Base-by-base conservation (phyloP, 148 eudicot species). In the Cornus controversa region DNA sequence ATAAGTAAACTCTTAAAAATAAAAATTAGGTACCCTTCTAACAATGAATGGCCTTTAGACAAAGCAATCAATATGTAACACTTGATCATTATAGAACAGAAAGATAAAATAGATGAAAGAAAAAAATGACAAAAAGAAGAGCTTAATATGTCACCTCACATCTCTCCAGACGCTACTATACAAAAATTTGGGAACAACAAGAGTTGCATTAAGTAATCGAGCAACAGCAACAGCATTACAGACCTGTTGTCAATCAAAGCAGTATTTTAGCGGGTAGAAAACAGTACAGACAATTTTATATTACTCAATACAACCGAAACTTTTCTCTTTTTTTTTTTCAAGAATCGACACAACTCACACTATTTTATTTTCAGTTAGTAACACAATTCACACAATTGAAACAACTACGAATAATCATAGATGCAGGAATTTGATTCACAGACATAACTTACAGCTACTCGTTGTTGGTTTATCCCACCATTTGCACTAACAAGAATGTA, bases 401-500 rank as follows among this genome's bases (percentile, higher is more conserved):
- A 50, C 18, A 11, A 40, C 45, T 50, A 15, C 4, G 4, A 50
- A 50, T 50, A 50, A 50, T 50, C 34, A 20, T 20, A 31, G 36
- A 70, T 20, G n/a, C 36, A 47, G 25, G 79, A 80, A 70, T 42
- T 36, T 26, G 27, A 76, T 28, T 40, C 29, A 63, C 22, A 69
- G 68, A 69, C 28, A 80, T 37, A 79, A 86, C 92, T 87, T 87
- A 96, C 99, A 76, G 99, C 99, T 68, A 96, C 98, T 86, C 98
- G 88, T 90, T 96, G 99, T 88, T 96, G 99, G 87, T 96, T 96
- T 81, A 96, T 81, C 66, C 99, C 99, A 78, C 99, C 99, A 84
- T 96, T 96, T 69, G 99, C 99, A 82, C 93, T 93, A 74, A 96
- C 81, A 90, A 93, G 80, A 53, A 96, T 87, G 83, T 87, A 93